A percentile compares a stretch with the other conserved stretches of the same genome.
These are phyloP conservation scores for Ogataea chonburiensis DNA, from an alignment of 805 yeast genomes.

Conservation along the genomic window DNA sequence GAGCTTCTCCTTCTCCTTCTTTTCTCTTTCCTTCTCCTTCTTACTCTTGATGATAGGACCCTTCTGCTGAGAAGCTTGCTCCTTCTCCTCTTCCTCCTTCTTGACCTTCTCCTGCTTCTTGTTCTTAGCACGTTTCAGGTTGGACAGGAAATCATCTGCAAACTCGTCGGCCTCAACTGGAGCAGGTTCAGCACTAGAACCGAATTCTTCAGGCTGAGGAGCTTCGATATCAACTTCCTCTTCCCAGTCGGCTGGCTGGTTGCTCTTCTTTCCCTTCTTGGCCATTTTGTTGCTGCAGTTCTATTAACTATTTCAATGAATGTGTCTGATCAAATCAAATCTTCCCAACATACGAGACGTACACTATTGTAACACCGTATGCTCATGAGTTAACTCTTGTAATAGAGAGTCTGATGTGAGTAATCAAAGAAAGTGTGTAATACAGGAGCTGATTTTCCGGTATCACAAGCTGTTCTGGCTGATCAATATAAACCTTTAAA, in stretches of 20 bases:
- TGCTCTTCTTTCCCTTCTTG: conserved; percentile 60
- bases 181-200: conserved; percentile 36
- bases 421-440: conserved; percentile 1
- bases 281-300: conserved; percentile 39
- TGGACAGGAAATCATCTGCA: conserved; percentile 74
- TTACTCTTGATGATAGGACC: conserved; percentile 81
- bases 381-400: conserved; percentile 14
- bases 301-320: conserved; percentile 7
- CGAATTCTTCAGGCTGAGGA: conserved; percentile 54
- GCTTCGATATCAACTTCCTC: conserved; percentile 60
- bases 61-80: conserved; percentile 28
- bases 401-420: neutral
- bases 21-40: conserved; percentile 92
- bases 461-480: conserved; percentile 3
- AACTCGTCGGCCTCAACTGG: conserved; percentile 43
- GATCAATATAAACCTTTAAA: conserved; percentile 1
- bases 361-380: conserved; percentile 8
- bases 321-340: conserved; percentile 12
- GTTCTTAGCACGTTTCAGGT: conserved; percentile 75
- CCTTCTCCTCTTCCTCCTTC: conserved; percentile 52
- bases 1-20: conserved; percentile 89
- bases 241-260: conserved; percentile 78
- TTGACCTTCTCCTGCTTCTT: conserved; percentile 71
- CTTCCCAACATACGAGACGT: conserved; percentile 20
- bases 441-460: conserved; percentile 5